A percentile compares a stretch with the other conserved stretches of the same genome.
Evolutionary conservation across 2,329 filamentous ascomycete species (phyloP).

Genomic region (Didymella glomerata): DNA sequence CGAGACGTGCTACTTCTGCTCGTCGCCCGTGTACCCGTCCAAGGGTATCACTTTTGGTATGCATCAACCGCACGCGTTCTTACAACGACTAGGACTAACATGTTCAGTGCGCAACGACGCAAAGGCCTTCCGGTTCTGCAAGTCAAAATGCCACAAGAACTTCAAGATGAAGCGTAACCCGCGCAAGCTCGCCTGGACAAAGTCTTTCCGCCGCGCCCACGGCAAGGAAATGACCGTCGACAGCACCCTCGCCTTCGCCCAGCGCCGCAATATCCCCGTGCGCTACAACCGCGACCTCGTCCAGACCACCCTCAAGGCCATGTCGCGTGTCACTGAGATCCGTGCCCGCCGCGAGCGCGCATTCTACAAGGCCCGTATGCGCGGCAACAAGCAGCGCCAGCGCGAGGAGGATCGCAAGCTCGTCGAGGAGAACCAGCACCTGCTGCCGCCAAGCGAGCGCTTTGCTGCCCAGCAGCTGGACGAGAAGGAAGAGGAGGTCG

Average conservation of each 20-base stretch:
- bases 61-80: too few relatives aligned
- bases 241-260: conserved; percentile 89
- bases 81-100: not conserved
- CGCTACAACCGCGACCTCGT: conserved; percentile 96
- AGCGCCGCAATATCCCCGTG: conserved; percentile 90
- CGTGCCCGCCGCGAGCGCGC: conserved; percentile 81
- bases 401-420: conserved; percentile 83
- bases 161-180: conserved; percentile 99
- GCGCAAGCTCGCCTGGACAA: conserved; percentile 88
- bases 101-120: conserved; percentile 59
- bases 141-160: conserved; percentile 65
- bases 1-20: conserved; percentile 72
- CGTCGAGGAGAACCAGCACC: conserved; percentile 89
- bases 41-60: conserved; percentile 70
- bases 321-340: conserved; percentile 90
- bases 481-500: conserved; percentile 67
- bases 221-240: conserved; percentile 82
- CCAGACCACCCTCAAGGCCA: conserved; percentile 85
- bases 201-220: conserved; percentile 49
- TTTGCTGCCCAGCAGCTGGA: conserved; percentile 60
- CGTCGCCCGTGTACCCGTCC: conserved; percentile 61
- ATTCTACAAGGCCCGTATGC: conserved; percentile 95
- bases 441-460: conserved; percentile 71
- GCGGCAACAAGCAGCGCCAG: conserved; percentile 85
- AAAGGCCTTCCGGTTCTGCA: conserved; percentile 72